Conservation (phyloP, 1,284 basidiomycete species). For the Moniliella sp. region DNA sequence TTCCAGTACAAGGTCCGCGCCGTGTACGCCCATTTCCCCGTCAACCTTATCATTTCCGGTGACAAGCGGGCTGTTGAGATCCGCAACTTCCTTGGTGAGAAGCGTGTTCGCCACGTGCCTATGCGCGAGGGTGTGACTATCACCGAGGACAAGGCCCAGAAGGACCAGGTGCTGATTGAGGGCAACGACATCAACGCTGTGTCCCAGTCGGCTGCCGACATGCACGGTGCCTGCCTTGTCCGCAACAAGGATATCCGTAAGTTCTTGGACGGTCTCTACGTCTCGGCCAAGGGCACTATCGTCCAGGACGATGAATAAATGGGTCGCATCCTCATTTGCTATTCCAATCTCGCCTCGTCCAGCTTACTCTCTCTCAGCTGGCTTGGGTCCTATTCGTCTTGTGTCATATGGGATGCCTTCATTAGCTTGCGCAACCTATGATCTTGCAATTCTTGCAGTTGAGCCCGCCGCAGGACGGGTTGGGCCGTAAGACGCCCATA, state of each 20-base stretch:
- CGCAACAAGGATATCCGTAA: constrained; percentile 40
- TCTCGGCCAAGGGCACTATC: too few species aligned
- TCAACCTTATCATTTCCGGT: constrained; percentile 90
- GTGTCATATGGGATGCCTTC: too few species aligned
- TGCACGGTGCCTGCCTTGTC: constrained; percentile 30
- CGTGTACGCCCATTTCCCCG: constrained; percentile 98
- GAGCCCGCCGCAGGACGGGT: too few species aligned
- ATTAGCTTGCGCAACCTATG: too few species aligned
- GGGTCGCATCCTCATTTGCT: too few species aligned
- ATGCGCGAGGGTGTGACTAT: constrained; percentile 80
- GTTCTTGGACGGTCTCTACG: too few species aligned
- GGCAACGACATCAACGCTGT: constrained; percentile 40
- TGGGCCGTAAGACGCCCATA: too few species aligned
- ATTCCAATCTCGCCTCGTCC: too few species aligned
- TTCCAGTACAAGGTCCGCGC: constrained; percentile 61
- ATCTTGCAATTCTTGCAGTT: too few species aligned
- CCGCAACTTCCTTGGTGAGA: constrained; percentile 92
- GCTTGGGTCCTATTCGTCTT: too few species aligned
- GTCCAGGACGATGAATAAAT: too few species aligned
- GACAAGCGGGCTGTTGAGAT: constrained; percentile 64
- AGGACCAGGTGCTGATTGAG: constrained; percentile 44
- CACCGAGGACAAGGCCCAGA: constrained; percentile 73
- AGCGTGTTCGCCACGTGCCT: constrained; percentile 64
- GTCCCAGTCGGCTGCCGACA: constrained; percentile 30
- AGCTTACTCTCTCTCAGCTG: too few species aligned